Evolutionary conservation across 2,329 filamentous ascomycete species (phyloP).

Genomic region (Laburnicola sp.): DNA sequence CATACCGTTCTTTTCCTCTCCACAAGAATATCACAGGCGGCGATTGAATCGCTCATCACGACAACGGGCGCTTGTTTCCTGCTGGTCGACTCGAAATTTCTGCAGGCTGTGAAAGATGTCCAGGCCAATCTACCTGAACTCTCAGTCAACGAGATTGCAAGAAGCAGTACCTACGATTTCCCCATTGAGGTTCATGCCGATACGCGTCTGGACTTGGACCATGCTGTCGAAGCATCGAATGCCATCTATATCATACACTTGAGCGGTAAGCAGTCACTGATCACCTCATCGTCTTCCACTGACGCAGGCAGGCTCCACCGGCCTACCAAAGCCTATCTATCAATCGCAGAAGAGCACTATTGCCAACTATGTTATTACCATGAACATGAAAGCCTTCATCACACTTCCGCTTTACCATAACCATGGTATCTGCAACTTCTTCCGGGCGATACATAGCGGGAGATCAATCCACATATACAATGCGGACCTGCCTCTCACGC

Average conservation of each 20-base stretch:
- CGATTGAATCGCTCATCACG: conserved; percentile 51
- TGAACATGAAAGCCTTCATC: background rate
- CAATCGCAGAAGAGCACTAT: background rate
- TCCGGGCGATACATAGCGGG: conserved; percentile 27
- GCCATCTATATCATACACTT: conserved; percentile 33
- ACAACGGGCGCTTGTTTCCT: conserved; percentile 29
- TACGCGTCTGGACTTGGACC: conserved; percentile 29
- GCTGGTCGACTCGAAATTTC: conserved; percentile 30
- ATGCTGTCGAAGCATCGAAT: conserved; percentile 19
- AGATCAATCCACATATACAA: conserved; percentile 33
- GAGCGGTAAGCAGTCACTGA: conserved; percentile 19
- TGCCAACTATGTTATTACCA: background rate
- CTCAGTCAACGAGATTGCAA: conserved; percentile 21
- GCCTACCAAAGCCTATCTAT: background rate
- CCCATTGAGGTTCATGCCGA: conserved; percentile 31
- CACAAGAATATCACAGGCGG: conserved; percentile 56
- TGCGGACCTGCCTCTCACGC: conserved; percentile 28
- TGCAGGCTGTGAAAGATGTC: conserved; percentile 36
- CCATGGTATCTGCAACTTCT: conserved; percentile 34
- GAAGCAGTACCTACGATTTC: conserved; percentile 18
- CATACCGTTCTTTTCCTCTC: conserved; percentile 60
- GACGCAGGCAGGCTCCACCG: conserved; percentile 7
- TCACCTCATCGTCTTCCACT: conserved; percentile 22
- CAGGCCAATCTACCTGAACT: conserved; percentile 13
- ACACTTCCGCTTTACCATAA: conserved; percentile 24